Base-by-base conservation (phyloP, 139 green algal species). In the Chlorella sp. region DNA sequence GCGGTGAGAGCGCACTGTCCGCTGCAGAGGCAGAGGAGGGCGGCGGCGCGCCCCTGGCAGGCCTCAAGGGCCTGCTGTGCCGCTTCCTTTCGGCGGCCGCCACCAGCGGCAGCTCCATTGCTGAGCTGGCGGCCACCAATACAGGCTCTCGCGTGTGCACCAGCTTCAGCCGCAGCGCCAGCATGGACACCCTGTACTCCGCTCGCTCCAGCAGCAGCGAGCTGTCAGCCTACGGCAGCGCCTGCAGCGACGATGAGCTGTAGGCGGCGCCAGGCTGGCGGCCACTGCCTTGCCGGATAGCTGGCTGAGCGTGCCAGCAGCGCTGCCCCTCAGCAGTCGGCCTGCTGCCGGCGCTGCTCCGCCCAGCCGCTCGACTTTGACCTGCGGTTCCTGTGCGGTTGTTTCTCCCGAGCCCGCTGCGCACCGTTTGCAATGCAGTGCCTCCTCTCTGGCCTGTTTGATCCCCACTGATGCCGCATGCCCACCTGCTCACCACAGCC, bases 101-200 rank as follows among this genome's bases (percentile, higher is more conserved):
- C 76, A 72, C 76, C 76, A 82, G 76, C 60, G 60, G 76, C 36
- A 72, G 57, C 76, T n/a, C 6, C 36, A 82, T 82, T 51, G 56
- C 76, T 18, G 57, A 82, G 36, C 76, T 82, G 36, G 38, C 76
- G 1, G 60, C 76, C 4, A 30, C 38, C 23, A 30, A 63, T 60
- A 73, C 60, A 26, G 76, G 76, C 36, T 26, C 36, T 0, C 38
- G 30, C 36, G 28, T 34, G 26, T 23, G 51, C 51, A 6, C 13
- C 74, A 36, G 55, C 74, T 17, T 23, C 30, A 25, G 36, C 57
- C 30, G 76, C 25, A 57, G 34, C 13, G 25, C 30, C 21, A 60
- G 39, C 70, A 12, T 55, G 70, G 30, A 73, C 12, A 62, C 36
- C 36, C 25, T 82, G 36, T 34, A 47, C 16, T 47, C 60, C 36